phyloP scores from a whole-genome alignment of 2,329 filamentous ascomycete genomes.

The Aspergillus awamori region DNA sequence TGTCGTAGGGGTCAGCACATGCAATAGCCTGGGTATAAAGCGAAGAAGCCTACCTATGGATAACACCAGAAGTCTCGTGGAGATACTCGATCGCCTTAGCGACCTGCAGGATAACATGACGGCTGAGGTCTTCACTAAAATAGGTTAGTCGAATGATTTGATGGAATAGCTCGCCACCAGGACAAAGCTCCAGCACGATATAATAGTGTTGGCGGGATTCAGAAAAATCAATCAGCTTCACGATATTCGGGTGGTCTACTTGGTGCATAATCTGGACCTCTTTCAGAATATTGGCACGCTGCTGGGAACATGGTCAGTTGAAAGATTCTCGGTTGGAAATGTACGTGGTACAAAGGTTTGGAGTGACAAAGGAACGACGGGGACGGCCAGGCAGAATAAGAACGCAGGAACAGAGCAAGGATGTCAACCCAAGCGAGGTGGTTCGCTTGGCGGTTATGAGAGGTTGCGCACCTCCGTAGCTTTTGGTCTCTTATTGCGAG shows the following conservation, averaged over 20 bases:
- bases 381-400: no score
- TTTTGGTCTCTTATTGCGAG: slow-evolving; percentile 74
- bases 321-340: neutral
- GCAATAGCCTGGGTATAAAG: neutral
- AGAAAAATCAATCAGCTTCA: slow-evolving; percentile 89
- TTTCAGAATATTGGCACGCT: slow-evolving; percentile 97
- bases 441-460: slow-evolving; percentile 7
- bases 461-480: slow-evolving; percentile 85
- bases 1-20: slow-evolving; percentile 14
- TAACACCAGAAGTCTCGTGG: slow-evolving; percentile 91
- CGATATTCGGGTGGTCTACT: slow-evolving; percentile 92
- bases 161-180: slow-evolving; percentile 95
- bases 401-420: neutral
- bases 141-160: slow-evolving; percentile 98
- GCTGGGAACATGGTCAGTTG: neutral
- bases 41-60: slow-evolving; percentile 77
- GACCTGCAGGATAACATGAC: slow-evolving; percentile 95
- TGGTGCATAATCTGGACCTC: slow-evolving; percentile 99
- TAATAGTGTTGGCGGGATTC: slow-evolving; percentile 97
- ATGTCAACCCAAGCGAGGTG: neutral
- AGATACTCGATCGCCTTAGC: slow-evolving; percentile 92
- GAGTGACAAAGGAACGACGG: no score
- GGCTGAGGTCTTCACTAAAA: slow-evolving; percentile 92
- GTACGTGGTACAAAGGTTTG: no score
- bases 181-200: slow-evolving; percentile 92